Evolutionary conservation across 2,329 filamentous ascomycete genomes (phyloP), one percentile per base, ranked within the genome.

Genomic region (Aspergillus viridinutans): DNA sequence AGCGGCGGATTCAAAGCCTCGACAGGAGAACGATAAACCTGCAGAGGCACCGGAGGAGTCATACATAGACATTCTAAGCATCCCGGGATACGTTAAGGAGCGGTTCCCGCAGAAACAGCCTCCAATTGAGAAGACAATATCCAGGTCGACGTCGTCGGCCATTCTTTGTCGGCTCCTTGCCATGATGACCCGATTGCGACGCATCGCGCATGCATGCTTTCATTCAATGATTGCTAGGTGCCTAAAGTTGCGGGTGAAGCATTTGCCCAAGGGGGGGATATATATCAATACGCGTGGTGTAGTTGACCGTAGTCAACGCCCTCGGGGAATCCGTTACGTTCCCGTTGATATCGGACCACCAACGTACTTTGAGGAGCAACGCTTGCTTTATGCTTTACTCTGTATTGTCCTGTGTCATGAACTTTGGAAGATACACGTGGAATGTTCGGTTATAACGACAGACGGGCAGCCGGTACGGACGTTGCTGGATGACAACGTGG

Each of bases 131-230:
- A 54, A 45, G 51, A 20, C 28, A 47, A 54, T 57, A 48, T 47
- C 51, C 38, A n/a, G 23, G 48, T 48, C 28, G 12, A 57, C 51
- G 32, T 42, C 48, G 3, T 47, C 48, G 14, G 38, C 55, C 47
- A 23, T 53, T 32, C 48, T 57, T 47, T 54, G 26, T 42, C 26
- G 12, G 43, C 55, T 57, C 7, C 55, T 57, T 48, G 17, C 26
- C 26, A 23, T 53, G 3, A 29, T 57, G 28, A 28, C 26, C 6
- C 26, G 28, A 14, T 23, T 57, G 2, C 51, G 50, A 50, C 12
- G 51, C 9, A n/a, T 57, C 38, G 21, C 28, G 2, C 55, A 57
- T 40, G 23, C 35, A 48, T 57, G 20, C 14, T 57, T 51, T 20
- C 55, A 57, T 49, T 42, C 26, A 20, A 51, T 40, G 51, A 51